Conservation (phyloP, 371 early-diverging fungal genomes). For the Syncephalastrum contaminatum region DNA sequence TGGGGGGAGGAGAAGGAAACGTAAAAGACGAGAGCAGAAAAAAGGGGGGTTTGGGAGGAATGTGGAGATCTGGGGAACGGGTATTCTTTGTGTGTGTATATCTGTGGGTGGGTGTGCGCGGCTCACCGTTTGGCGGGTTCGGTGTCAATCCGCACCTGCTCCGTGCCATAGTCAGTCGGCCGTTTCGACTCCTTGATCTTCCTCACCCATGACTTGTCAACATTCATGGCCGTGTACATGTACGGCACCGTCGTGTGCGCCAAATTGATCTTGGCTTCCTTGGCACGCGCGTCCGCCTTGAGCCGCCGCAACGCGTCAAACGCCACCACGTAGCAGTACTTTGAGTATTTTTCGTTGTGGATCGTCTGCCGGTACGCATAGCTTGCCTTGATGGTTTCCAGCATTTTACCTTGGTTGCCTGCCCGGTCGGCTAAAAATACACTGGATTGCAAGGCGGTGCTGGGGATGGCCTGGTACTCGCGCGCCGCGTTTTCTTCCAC, state of each 20-base stretch:
- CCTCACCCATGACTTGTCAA: slow-evolving; percentile 18
- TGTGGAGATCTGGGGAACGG: no score
- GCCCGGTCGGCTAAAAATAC: slow-evolving; percentile 13
- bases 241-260: slow-evolving; percentile 13
- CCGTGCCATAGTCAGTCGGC: slow-evolving; percentile 8
- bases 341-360: slow-evolving; percentile 13
- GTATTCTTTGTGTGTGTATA: no score
- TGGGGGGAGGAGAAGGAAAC: no score
- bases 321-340: slow-evolving; percentile 28
- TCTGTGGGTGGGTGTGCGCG: no score
- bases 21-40: no score
- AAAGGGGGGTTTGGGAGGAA: no score
- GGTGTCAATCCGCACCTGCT: slow-evolving; percentile 3
- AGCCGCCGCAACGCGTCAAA: slow-evolving; percentile 22
- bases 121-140: no score
- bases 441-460: slow-evolving; percentile 6
- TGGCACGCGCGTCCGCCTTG: slow-evolving; percentile 25
- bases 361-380: slow-evolving; percentile 22
- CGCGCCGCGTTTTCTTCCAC: slow-evolving; percentile 35
- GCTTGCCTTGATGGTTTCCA: slow-evolving; percentile 23
- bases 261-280: slow-evolving; percentile 5
- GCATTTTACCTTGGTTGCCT: slow-evolving; percentile 9
- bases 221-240: slow-evolving; percentile 18
- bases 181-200: slow-evolving; percentile 8
- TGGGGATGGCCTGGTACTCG: slow-evolving; percentile 12